These are phyloP conservation scores for Aspergillus oerlinghausenensis DNA, from an alignment of 2,329 filamentous ascomycete species.

Conservation along the genomic window DNA sequence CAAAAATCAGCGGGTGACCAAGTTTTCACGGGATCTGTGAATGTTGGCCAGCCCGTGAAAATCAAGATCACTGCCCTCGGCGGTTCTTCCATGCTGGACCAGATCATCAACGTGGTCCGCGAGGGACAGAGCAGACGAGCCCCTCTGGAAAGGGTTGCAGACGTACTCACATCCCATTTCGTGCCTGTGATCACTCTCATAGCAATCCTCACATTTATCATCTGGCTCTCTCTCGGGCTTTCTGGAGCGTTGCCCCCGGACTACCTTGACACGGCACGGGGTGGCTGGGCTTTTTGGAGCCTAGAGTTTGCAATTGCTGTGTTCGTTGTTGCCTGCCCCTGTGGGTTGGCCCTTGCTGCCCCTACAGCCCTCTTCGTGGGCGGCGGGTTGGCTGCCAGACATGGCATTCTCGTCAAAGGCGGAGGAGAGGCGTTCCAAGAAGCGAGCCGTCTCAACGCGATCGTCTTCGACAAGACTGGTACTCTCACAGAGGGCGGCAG, in stretches of 20 bases:
- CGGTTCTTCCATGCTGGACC: constrained; percentile 47
- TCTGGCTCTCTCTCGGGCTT: constrained; percentile 44
- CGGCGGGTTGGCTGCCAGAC: constrained; percentile 70
- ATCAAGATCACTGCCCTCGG: constrained; percentile 42
- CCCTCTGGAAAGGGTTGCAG: constrained; percentile 45
- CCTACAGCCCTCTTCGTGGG: constrained; percentile 84
- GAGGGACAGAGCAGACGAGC: constrained; percentile 48
- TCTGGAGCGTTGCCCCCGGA: constrained; percentile 44
- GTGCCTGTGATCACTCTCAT: constrained; percentile 47
- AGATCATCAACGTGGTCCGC: constrained; percentile 46
- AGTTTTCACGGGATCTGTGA: constrained; percentile 46
- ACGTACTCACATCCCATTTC: constrained; percentile 46
- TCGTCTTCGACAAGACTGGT: constrained; percentile 87
- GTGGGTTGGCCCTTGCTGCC: constrained; percentile 77
- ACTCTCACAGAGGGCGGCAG: constrained; percentile 68
- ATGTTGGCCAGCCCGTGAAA: constrained; percentile 43
- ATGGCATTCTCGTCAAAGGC: constrained; percentile 77
- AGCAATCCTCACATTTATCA: constrained; percentile 44
- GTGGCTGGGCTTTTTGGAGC: constrained; percentile 50
- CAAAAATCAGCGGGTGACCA: constrained; percentile 39
- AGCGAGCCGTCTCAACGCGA: constrained; percentile 69
- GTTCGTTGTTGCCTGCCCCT: constrained; percentile 82
- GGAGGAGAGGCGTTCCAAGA: constrained; percentile 84
- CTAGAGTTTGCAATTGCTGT: constrained; percentile 71
- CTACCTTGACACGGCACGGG: constrained; percentile 48